phyloP scores from a whole-genome alignment of 257 asterid genomes.

The Plectranthus barbatus region DNA sequence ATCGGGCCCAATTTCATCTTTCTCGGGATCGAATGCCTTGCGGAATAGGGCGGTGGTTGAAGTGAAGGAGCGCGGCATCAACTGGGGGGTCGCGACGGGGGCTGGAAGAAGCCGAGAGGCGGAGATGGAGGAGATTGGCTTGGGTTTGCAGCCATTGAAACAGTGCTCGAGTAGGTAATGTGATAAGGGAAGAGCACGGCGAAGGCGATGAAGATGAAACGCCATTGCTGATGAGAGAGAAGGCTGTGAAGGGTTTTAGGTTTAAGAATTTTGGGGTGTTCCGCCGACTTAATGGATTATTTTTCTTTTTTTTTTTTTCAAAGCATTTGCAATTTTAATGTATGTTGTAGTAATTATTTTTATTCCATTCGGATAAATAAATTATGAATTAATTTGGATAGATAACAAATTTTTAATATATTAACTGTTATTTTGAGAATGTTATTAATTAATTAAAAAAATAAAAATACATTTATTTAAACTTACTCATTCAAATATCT shows the following conservation, averaged over 20 bases:
- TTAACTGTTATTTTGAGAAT: too few relatives aligned
- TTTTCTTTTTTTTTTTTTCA: too few relatives aligned
- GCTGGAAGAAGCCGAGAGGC: conserved; percentile 14
- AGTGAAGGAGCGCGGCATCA: conserved; percentile 29
- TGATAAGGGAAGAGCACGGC: conserved; percentile 30
- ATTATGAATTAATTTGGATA: too few relatives aligned
- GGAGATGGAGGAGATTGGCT: conserved; percentile 2
- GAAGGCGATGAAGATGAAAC: conserved; percentile 25
- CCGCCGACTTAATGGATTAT: too few relatives aligned
- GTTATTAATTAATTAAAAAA: too few relatives aligned
- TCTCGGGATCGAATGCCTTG: conserved; percentile 36
- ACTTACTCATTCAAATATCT: too few relatives aligned
- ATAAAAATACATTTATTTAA: too few relatives aligned
- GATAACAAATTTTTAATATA: too few relatives aligned
- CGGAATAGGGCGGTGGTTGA: conserved; percentile 36
- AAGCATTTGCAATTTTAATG: too few relatives aligned
- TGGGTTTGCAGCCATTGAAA: conserved; percentile 14
- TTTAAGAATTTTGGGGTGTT: neutral
- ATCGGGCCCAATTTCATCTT: conserved; percentile 62
- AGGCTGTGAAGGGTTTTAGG: neutral
- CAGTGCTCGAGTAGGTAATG: conserved; percentile 25
- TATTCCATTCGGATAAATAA: too few relatives aligned
- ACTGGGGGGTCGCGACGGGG: conserved; percentile 15
- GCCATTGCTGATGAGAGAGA: conserved; percentile 30
- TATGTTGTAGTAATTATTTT: too few relatives aligned